Conservation (phyloP, 768 basidiomycete genomes). For the Mycena rosella region DNA sequence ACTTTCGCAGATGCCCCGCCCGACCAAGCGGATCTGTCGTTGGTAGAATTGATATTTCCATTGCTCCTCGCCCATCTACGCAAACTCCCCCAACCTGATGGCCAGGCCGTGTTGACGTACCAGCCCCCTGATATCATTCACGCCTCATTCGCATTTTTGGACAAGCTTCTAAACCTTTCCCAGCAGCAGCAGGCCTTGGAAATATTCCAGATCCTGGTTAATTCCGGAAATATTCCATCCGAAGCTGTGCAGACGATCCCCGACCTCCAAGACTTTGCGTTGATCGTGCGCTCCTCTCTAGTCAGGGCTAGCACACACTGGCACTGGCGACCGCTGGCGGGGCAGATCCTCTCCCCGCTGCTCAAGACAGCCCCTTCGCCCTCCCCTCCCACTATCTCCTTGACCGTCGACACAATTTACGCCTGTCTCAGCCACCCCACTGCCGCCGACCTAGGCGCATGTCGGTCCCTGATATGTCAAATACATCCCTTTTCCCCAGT, state of each 20-base stretch:
- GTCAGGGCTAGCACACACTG: constrained; percentile 67
- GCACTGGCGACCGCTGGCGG: constrained; percentile 63
- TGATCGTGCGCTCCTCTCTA: constrained; percentile 63
- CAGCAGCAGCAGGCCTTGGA: constrained; percentile 54
- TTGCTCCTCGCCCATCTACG: constrained; percentile 47
- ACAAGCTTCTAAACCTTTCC: constrained; percentile 53
- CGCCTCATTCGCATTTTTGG: constrained; percentile 57
- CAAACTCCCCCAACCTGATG: constrained; percentile 42
- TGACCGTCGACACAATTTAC: constrained; percentile 61
- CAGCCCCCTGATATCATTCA: constrained; percentile 53
- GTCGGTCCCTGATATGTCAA: constrained; percentile 56
- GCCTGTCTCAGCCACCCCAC: constrained; percentile 53
- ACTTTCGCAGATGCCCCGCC: constrained; percentile 36
- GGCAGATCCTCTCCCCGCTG: constrained; percentile 51
- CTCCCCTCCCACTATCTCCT: constrained; percentile 44
- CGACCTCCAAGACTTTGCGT: constrained; percentile 53
- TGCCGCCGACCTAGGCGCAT: constrained; percentile 51
- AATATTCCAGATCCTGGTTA: constrained; percentile 63
- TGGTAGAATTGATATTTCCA: constrained; percentile 45
- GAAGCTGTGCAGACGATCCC: constrained; percentile 59
- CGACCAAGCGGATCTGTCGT: constrained; percentile 37
- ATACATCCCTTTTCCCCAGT: constrained; percentile 54
- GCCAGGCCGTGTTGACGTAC: constrained; percentile 48
- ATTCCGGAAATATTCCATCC: constrained; percentile 58
- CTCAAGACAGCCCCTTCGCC: constrained; percentile 37